Conservation (phyloP, 2,329 filamentous ascomycete species). For the Talaromyces sp. region DNA sequence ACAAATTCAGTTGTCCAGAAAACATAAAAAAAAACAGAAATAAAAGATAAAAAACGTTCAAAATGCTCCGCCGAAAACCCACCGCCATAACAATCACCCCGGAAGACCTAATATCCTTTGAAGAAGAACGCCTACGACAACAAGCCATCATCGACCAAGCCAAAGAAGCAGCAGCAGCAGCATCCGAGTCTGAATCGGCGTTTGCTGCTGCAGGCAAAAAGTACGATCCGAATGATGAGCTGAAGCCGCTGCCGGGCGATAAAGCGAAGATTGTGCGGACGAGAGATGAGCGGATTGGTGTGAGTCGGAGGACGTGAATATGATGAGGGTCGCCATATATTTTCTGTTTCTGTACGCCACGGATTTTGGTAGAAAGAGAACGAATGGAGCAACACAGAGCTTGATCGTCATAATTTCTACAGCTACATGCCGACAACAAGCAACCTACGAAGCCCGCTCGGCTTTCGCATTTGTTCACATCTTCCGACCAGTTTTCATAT, state of each 20-base stretch:
- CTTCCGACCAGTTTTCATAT: neutral
- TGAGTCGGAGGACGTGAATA: slow-evolving; percentile 14
- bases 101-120: slow-evolving; percentile 44
- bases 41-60: neutral
- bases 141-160: slow-evolving; percentile 12
- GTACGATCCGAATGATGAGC: slow-evolving; percentile 44
- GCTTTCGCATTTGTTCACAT: neutral
- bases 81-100: slow-evolving; percentile 45
- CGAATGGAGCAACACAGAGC: neutral
- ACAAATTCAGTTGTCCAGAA: too few relatives aligned
- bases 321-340: too few relatives aligned
- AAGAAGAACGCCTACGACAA: slow-evolving; percentile 34
- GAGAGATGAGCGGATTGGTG: slow-evolving; percentile 42
- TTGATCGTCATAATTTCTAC: neutral
- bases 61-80: slow-evolving; percentile 47
- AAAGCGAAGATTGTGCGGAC: slow-evolving; percentile 43
- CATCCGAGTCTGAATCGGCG: neutral
- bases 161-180: slow-evolving; percentile 7
- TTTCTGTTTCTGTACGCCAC: too few relatives aligned
- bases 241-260: slow-evolving; percentile 45
- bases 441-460: neutral
- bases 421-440: neutral
- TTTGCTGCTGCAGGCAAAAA: slow-evolving; percentile 10
- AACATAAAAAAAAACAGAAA: too few relatives aligned
- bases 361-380: neutral